Conservation (phyloP, 257 asterid species). For the Nicotiana undulata region DNA sequence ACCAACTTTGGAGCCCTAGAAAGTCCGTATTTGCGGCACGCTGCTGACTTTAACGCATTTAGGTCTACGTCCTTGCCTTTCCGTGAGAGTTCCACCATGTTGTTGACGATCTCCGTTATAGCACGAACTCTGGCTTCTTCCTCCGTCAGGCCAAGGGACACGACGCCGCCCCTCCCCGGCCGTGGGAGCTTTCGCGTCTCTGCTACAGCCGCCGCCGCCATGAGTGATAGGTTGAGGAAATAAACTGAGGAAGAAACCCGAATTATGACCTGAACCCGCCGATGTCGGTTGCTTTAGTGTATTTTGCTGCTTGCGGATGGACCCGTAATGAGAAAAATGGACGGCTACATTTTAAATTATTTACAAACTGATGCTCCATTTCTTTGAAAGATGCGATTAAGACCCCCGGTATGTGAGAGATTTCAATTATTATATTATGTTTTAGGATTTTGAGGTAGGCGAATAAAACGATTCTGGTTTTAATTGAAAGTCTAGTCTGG, state of each 20-base stretch:
- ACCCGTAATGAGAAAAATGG: not conserved
- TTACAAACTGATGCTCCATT: not conserved
- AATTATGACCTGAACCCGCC: not conserved
- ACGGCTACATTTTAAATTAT: not conserved
- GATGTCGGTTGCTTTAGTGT: not conserved
- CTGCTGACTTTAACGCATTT: conserved; percentile 83
- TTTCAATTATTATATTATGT: not conserved
- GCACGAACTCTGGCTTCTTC: conserved; percentile 97
- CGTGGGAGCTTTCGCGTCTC: conserved; percentile 82
- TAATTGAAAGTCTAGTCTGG: not conserved
- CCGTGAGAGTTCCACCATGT: conserved; percentile 81
- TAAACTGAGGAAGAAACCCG: not conserved
- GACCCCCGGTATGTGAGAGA: not conserved
- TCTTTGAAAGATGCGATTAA: not conserved
- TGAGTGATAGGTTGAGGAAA: conserved; percentile 5
- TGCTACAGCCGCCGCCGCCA: conserved; percentile 58
- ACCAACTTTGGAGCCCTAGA: conserved; percentile 93
- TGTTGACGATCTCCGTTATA: conserved; percentile 86
- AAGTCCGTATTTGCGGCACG: conserved; percentile 87
- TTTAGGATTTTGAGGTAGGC: not conserved
- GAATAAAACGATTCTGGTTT: not conserved
- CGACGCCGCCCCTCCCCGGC: conserved; percentile 94
- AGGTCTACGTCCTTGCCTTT: conserved; percentile 80
- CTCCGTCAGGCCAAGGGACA: conserved; percentile 64
- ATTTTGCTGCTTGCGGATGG: not conserved